A percentile compares a stretch with the other conserved stretches of the same genome.
phyloP scores from a whole-genome alignment of 352 stramenopile genomes.

The Phytopythium vexans region DNA sequence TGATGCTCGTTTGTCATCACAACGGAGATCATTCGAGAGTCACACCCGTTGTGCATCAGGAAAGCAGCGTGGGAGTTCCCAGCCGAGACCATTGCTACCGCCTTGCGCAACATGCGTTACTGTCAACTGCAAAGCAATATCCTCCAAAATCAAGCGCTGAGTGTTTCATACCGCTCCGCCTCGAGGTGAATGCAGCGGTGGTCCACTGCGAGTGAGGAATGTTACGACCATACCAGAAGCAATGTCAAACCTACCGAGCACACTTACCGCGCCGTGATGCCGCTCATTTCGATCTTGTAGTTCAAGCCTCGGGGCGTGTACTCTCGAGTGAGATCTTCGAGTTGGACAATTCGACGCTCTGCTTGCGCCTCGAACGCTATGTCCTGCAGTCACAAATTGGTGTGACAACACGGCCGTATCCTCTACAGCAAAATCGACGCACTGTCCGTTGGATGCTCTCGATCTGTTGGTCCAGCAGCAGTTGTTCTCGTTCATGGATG shows the following conservation, averaged over 20 bases:
- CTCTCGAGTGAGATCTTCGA: slow-evolving; percentile 54
- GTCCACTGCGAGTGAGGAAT: slow-evolving; percentile 27
- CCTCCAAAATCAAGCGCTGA: not conserved
- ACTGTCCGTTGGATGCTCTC: slow-evolving; percentile 34
- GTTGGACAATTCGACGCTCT: slow-evolving; percentile 46
- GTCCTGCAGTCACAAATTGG: slow-evolving; percentile 27
- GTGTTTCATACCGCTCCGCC: slow-evolving; percentile 35
- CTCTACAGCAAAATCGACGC: not conserved
- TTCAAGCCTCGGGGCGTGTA: slow-evolving; percentile 61
- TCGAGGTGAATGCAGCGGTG: slow-evolving; percentile 55
- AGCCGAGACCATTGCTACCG: slow-evolving; percentile 63
- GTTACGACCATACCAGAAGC: not conserved
- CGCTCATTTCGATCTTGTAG: slow-evolving; percentile 61
- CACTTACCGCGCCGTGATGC: slow-evolving; percentile 69
- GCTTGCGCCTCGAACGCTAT: slow-evolving; percentile 43
- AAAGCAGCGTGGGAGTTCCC: slow-evolving; percentile 82
- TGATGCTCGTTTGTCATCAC: not conserved
- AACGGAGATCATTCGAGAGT: not conserved
- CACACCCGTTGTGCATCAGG: slow-evolving; percentile 76
- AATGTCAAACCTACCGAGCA: not conserved
- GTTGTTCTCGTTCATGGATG: slow-evolving; percentile 22
- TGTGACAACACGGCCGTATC: not conserved
- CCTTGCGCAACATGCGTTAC: slow-evolving; percentile 12
- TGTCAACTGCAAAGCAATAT: not conserved
- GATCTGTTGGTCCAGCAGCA: slow-evolving; percentile 24